Evolutionary conservation across 2,329 filamentous ascomycete species (phyloP), one percentile per base, ranked within the genome.

Genomic region (Diaporthe vexans): DNA sequence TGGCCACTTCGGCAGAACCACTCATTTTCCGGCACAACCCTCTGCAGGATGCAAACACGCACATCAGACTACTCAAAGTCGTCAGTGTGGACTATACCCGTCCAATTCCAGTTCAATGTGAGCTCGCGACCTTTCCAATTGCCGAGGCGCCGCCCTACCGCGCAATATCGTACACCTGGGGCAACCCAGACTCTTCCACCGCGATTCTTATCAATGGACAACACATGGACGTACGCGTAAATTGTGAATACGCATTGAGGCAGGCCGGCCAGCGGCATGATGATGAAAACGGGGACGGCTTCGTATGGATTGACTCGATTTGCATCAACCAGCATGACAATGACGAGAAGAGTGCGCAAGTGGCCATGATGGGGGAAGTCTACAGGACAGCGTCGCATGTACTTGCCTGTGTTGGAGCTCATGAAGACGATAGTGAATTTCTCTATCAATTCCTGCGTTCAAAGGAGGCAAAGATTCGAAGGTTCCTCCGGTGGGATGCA

Each of bases 1-100:
- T 58, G 56, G 56, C 56, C 33, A n/a, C 56, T 40, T 37, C 15
- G 15, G n/a, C 33, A 2, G 56, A 40, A 8, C 13, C 13, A 40
- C 33, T 24, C 33, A 24, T 8, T 3, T 59, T 59, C 13, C 56
- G 17, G 35, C 56, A 59, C 33, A 21, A 10, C 9, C 56, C 56
- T 59, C 56, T 59, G 1, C 21, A 29, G 11, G 21, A 59, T 40
- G 19, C 56, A 3, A 59, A 59, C 24, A 59, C 56, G 24, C 56
- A 59, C 33, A 59, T 59, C 33, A 59, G 56, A n/a, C 56, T 59
- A 21, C 56, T 59, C 3, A 59, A 40, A 59, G 56, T 59, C 2
- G 8, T 59, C 11, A 59, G 33, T 17, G 56, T 40, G 21, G 56
- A 2, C 33, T 9, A 59, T 5, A 24, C 2, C 6, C 11, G 33